Base-by-base conservation (phyloP, 208 protist genomes). In the Naegleria lovaniensis region DNA sequence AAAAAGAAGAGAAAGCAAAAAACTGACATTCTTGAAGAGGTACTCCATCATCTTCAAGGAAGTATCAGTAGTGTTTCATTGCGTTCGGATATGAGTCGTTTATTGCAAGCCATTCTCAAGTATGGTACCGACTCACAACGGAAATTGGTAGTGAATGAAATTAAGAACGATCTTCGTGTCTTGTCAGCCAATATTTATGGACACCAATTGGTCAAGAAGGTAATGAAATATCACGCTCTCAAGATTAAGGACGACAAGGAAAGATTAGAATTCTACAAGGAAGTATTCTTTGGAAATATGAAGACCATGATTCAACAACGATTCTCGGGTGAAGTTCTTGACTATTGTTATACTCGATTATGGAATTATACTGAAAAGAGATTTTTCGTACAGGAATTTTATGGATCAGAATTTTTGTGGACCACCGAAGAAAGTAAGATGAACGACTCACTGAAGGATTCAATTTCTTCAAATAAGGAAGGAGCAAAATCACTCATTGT, bases 41-140 rank as follows among this genome's bases (percentile, higher is more conserved):
- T 33, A 6, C 9, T 79, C 5, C 25, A 79, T 36, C n/a, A 36
- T 36, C 5, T 79, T 9, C 25, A 79, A 79, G 67, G 67, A 36
- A 36, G 25, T 9, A 79, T 90, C 1, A 83, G 25, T 9, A 83
- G 90, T 83, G 19, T 91, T 22, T 59, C 92, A 55, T n/a, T 84
- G 2, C 88, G 90, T 75, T 91, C 92, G 36, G 92, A 93, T 55
- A 91, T 89, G 58, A 91, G 87, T 55, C 29, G 92, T 43, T 33
- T 93, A 5, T n/a, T 93, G 19, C 92, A 93, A 90, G 83, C 91
- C 0, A n/a, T 92, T 33, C 52, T 93, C 13, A 93, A 93, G n/a
- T 92, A 91, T 55, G 92, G 91, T 43, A 92, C 15, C 25, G 79
- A 92, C 15, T 0, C 84, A 84, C 89, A 92, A 55, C 75, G 22